Evolutionary conservation across 1,284 basidiomycete species (phyloP), one percentile per base, ranked within the genome.

Genomic region (Testicularia cyperi): DNA sequence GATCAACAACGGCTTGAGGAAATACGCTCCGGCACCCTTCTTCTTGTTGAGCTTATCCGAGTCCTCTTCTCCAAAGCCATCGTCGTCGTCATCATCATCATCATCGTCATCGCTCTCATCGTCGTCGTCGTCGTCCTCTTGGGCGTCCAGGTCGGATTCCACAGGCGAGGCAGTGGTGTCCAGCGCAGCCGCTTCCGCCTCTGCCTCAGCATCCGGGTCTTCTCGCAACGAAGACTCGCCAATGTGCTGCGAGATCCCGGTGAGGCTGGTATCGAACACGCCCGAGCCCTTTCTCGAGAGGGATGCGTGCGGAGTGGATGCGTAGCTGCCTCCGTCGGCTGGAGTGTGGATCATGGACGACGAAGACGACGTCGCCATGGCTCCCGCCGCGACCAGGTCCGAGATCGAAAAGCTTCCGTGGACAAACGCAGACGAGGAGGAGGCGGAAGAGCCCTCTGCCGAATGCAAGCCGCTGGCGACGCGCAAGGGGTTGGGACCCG

Each of bases 1-100:
- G 40, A 78, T 74, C 29, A 79, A 74, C 12, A 79, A 60, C 9
- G 78, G 77, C 49, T 79, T 79, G 21, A 75, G 56, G 18, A 72
- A 64, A 54, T 69, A 69, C 3, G 67, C 64, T 5, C 68, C 57
- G n/a, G 49, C 46, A 4, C 44, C 28, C 24, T 42, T 36, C 21
- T 34, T 42, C 18, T 40, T 41, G 20, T 37, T 25, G 18, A 38
- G 16, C 25, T 30, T 78, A 3, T 39, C 28, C n/a, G n/a, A n/a
- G n/a, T n/a, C n/a, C n/a, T n/a, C 22, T 18, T 27, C 46, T 24
- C 28, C 31, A 16, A n/a, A n/a, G 13, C 33, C 33, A 8, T 38
- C 36, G 14, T 31, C 39, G 27, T 39, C 30, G 12, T 30, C 34
- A 0, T 44, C 40, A 14, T 42, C 29, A 1, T 33, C 42, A 1